These are phyloP conservation scores for Priceomyces haplophilus DNA, from an alignment of 805 yeast species.

Conservation along the genomic window DNA sequence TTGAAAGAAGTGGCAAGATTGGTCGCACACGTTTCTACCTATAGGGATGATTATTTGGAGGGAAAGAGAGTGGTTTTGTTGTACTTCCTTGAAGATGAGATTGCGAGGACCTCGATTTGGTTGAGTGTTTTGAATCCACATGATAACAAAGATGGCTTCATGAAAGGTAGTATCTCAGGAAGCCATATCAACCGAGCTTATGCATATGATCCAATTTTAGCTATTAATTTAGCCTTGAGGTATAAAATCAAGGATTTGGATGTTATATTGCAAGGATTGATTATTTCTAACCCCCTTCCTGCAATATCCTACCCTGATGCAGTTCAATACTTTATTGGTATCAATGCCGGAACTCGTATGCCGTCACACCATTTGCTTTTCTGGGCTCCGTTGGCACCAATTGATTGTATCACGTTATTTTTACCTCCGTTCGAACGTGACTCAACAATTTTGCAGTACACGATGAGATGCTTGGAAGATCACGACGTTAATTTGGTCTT, in stretches of 20 bases:
- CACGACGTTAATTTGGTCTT: conserved; percentile 87
- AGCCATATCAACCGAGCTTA: conserved; percentile 56
- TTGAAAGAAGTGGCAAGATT: conserved; percentile 50
- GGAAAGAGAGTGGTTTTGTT: conserved; percentile 53
- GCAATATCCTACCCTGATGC: conserved; percentile 59
- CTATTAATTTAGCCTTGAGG: conserved; percentile 65
- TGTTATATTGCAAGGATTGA: conserved; percentile 40
- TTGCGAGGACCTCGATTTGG: conserved; percentile 74
- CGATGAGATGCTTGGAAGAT: conserved; percentile 83
- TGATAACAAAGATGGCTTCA: conserved; percentile 38
- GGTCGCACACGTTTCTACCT: conserved; percentile 20
- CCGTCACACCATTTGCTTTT: conserved; percentile 47
- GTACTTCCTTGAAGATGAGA: conserved; percentile 72
- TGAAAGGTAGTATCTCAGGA: conserved; percentile 31
- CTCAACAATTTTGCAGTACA: conserved; percentile 74
- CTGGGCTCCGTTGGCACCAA: conserved; percentile 78
- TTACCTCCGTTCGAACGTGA: conserved; percentile 68
- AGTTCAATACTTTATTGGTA: conserved; percentile 49
- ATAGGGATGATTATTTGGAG: conserved; percentile 29
- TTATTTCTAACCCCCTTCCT: conserved; percentile 55
- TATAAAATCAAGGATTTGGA: conserved; percentile 44
- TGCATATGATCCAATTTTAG: conserved; percentile 64
- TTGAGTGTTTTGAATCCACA: conserved; percentile 53
- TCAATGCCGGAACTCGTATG: conserved; percentile 33
- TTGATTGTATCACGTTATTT: conserved; percentile 80